Conservation (phyloP, 495 filamentous ascomycete genomes). For the Tuber borchii region DNA sequence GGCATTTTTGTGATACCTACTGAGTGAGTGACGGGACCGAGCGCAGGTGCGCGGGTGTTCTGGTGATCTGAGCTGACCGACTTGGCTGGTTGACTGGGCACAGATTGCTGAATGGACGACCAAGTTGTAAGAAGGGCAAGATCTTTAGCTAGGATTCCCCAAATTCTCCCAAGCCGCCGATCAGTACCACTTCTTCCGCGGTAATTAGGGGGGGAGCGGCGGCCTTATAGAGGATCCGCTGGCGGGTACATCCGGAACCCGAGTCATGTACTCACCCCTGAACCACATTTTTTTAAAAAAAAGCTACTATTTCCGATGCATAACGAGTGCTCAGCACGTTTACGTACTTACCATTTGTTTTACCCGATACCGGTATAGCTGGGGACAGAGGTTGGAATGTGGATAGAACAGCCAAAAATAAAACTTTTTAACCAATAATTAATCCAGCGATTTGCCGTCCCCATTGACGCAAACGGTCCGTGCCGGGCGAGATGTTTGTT, state of each 20-base stretch:
- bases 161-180: background rate
- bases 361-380: background rate
- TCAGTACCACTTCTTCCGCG: background rate
- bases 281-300: background rate
- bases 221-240: background rate
- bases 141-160: background rate
- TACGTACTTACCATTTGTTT: background rate
- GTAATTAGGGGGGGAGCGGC: background rate
- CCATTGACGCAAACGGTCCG: background rate
- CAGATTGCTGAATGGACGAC: background rate
- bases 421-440: background rate
- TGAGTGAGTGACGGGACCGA: background rate
- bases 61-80: background rate
- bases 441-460: background rate
- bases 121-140: background rate
- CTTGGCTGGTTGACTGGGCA: background rate
- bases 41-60: background rate
- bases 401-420: background rate
- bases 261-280: conserved; percentile 1
- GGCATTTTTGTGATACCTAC: background rate
- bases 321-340: background rate
- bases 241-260: background rate
- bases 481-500: background rate
- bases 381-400: background rate
- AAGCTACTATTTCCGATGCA: background rate